phyloP scores from a whole-genome alignment of 495 filamentous ascomycete species.

The Xylaria intraflava region DNA sequence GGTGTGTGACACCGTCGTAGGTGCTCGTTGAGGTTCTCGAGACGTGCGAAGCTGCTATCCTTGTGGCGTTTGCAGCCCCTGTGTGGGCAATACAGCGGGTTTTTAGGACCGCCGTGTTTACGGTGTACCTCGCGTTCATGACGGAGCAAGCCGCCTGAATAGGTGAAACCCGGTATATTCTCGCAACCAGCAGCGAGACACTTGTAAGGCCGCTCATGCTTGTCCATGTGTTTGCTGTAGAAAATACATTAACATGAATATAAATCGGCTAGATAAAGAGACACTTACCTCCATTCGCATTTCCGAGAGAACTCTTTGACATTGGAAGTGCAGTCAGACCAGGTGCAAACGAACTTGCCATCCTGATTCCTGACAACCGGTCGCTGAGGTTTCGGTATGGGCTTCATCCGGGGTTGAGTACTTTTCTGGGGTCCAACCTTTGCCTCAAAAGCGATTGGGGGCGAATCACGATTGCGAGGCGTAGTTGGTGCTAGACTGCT shows the following conservation, averaged over 20 bases:
- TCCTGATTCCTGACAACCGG: conserved; percentile 51
- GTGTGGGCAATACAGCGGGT: conserved; percentile 70
- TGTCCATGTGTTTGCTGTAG: conserved; percentile 89
- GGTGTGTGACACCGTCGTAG: conserved; percentile 66
- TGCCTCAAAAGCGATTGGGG: conserved; percentile 1
- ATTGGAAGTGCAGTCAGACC: conserved; percentile 49
- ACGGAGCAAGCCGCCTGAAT: conserved; percentile 77
- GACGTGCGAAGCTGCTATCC: conserved; percentile 72
- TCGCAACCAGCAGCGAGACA: conserved; percentile 71
- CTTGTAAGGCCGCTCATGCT: conserved; percentile 86
- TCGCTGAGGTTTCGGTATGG: conserved; percentile 45
- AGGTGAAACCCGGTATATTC: conserved; percentile 88
- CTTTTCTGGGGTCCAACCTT: background rate
- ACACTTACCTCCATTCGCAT: conserved; percentile 86
- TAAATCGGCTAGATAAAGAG: background rate
- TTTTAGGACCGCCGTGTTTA: conserved; percentile 75
- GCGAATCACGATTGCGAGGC: conserved; percentile 2
- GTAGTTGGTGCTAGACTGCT: conserved; percentile 8
- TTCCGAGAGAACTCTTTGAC: conserved; percentile 64
- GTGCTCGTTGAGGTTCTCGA: conserved; percentile 87
- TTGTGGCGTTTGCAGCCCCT: conserved; percentile 72
- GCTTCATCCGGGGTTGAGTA: conserved; percentile 31
- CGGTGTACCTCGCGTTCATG: conserved; percentile 90
- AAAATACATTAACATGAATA: conserved; percentile 2
- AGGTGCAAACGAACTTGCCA: conserved; percentile 65